phyloP scores from a whole-genome alignment of 2,329 filamentous ascomycete species.

The Apiospora kogelbergensis region DNA sequence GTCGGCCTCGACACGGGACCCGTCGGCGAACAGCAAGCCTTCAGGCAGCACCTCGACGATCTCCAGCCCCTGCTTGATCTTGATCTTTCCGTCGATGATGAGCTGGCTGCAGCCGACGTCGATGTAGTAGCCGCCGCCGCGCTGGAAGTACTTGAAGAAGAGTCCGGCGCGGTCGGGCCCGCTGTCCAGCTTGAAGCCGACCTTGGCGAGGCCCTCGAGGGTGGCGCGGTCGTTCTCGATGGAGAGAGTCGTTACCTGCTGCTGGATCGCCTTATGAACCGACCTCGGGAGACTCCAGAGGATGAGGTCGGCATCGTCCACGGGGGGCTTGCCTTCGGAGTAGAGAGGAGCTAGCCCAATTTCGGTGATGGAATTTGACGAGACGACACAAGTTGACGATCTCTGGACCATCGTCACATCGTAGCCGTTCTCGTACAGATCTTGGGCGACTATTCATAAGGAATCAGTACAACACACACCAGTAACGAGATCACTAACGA shows the following conservation, averaged over 20 bases:
- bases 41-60: conserved; percentile 44
- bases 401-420: conserved; percentile 62
- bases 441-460: conserved; percentile 43
- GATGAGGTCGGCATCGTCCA: conserved; percentile 65
- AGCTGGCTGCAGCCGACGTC: conserved; percentile 54
- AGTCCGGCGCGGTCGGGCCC: conserved; percentile 56
- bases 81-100: conserved; percentile 57
- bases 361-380: conserved; percentile 47
- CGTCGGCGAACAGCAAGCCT: conserved; percentile 47
- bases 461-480: background rate
- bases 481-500: too few relatives aligned
- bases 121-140: conserved; percentile 62
- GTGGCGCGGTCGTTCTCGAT: conserved; percentile 35
- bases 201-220: conserved; percentile 50
- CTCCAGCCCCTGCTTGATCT: conserved; percentile 50
- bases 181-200: conserved; percentile 57
- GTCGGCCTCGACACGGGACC: conserved; percentile 50
- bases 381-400: conserved; percentile 55
- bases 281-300: conserved; percentile 57
- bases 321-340: conserved; percentile 53
- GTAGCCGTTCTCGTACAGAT: conserved; percentile 58
- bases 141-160: conserved; percentile 59
- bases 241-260: conserved; percentile 40
- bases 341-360: conserved; percentile 53
- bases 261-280: conserved; percentile 60